These are phyloP conservation scores for Immersiella caudata DNA, from an alignment of 495 filamentous ascomycete species.

Conservation along the genomic window DNA sequence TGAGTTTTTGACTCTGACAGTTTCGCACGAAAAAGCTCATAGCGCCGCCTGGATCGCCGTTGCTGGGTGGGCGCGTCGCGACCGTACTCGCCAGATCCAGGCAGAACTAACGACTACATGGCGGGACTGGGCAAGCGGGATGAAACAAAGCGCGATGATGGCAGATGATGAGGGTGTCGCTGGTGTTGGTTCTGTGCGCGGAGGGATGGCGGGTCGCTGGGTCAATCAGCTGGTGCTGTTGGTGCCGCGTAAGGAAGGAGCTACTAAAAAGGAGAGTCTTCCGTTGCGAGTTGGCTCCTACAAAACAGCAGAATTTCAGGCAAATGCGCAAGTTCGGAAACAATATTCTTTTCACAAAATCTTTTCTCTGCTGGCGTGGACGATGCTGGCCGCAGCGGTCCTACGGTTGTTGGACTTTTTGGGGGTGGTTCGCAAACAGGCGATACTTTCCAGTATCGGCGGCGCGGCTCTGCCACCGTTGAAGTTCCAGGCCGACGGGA, in stretches of 20 bases:
- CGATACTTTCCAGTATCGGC: background rate
- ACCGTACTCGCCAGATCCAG: too few species aligned
- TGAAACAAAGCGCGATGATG: background rate
- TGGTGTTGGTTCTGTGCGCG: background rate
- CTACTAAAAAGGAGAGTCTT: background rate
- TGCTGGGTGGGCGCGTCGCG: background rate
- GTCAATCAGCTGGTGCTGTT: background rate
- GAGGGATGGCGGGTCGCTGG: background rate
- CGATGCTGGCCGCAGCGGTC: background rate
- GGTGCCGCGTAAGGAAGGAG: background rate
- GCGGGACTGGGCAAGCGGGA: background rate
- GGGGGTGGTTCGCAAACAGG: background rate
- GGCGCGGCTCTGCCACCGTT: constrained; percentile 32
- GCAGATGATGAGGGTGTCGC: background rate
- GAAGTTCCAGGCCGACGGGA: constrained; percentile 41
- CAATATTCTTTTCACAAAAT: background rate
- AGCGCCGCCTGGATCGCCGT: too few species aligned
- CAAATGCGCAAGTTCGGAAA: background rate
- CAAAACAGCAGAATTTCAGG: background rate
- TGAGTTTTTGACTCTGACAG: background rate
- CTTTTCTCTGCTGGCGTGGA: background rate
- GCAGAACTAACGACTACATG: background rate
- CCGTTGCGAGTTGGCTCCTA: background rate
- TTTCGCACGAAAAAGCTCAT: too few species aligned
- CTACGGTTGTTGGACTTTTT: background rate